phyloP scores from a whole-genome alignment of 371 early-diverging fungal genomes.

The Mortierella sp. region DNA sequence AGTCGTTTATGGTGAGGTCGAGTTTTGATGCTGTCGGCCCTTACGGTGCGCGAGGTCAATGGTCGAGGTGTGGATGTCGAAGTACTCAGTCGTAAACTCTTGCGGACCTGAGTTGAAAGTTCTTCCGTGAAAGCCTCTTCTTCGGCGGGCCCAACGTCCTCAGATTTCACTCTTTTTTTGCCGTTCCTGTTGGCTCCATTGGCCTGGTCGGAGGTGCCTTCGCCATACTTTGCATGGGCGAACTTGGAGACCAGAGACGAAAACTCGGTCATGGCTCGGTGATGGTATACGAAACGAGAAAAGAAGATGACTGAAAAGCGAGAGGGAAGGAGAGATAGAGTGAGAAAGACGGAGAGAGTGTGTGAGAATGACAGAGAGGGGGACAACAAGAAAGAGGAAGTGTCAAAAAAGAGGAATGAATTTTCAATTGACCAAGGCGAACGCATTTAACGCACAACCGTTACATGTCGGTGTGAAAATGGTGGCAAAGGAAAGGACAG shows the following conservation, averaged over 20 bases:
- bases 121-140: slow-evolving; percentile 4
- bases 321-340: background rate
- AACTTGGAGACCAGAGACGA: slow-evolving; percentile 37
- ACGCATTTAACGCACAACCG: no score
- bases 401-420: background rate
- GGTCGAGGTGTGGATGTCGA: slow-evolving; percentile 1
- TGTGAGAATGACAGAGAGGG: no score
- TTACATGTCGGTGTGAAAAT: no score
- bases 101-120: slow-evolving; percentile 16
- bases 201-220: slow-evolving; percentile 4
- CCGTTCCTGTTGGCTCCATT: background rate
- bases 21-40: slow-evolving; percentile 39
- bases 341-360: no score
- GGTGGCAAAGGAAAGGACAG: slow-evolving; percentile 23
- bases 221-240: slow-evolving; percentile 22
- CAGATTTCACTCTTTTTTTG: no score
- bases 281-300: background rate
- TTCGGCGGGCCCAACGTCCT: no score
- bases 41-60: slow-evolving; percentile 19
- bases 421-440: background rate
- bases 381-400: no score
- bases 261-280: slow-evolving; percentile 22
- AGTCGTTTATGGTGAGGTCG: slow-evolving; percentile 27
- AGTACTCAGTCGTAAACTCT: slow-evolving; percentile 11
- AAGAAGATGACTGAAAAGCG: background rate